A percentile compares a stretch with the other conserved stretches of the same genome.
These are phyloP conservation scores for Lunasporangiospora selenospora DNA, from an alignment of 192 early-diverging fungal genomes.

Conservation along the genomic window DNA sequence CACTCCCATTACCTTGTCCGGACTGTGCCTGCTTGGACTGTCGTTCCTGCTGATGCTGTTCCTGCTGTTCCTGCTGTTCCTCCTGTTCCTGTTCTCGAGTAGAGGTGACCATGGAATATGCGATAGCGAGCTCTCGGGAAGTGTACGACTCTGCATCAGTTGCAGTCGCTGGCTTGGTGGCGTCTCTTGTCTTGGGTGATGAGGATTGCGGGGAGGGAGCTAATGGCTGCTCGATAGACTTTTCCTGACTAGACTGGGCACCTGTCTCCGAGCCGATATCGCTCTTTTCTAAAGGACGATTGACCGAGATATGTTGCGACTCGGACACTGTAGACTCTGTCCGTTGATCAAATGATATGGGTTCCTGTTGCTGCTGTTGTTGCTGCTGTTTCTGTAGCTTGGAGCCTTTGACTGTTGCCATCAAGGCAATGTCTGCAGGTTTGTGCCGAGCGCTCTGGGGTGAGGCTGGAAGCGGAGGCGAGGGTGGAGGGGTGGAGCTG, in stretches of 20 bases:
- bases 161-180: constrained; percentile 7
- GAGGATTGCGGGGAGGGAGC: background rate
- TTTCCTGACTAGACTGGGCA: no score
- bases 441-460: no score
- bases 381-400: background rate
- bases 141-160: constrained; percentile 13
- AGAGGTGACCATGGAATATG: constrained; percentile 24
- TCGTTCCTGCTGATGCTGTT: background rate
- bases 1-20: no score
- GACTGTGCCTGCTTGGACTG: background rate
- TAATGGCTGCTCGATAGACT: no score
- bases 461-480: constrained; percentile 16
- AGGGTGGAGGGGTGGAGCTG: constrained; percentile 16
- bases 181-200: background rate
- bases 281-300: no score
- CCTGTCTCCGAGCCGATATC: no score
- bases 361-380: background rate
- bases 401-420: no score
- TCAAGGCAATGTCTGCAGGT: no score
- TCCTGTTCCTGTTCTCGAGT: constrained; percentile 15
- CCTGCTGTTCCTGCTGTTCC: background rate
- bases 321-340: no score
- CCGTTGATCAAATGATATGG: no score
- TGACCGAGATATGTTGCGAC: no score
- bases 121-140: constrained; percentile 22